These are phyloP conservation scores for Cetraspora pellucida DNA, from an alignment of 192 early-diverging fungal species.

Conservation along the genomic window DNA sequence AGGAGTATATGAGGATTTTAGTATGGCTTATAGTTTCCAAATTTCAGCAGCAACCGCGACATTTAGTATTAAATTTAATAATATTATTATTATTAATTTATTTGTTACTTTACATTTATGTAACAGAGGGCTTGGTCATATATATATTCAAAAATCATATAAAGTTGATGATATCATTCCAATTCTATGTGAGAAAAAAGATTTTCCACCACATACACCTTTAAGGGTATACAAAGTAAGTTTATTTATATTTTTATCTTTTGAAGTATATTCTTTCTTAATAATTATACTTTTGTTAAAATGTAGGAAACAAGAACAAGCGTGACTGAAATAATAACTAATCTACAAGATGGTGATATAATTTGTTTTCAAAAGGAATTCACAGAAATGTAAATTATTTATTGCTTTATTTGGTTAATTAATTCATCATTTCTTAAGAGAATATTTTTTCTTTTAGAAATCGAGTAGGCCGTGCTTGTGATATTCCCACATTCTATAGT, in stretches of 20 bases:
- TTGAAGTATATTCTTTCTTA: neutral
- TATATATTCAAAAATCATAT: conserved; percentile 52
- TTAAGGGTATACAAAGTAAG: conserved; percentile 67
- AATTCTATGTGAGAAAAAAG: conserved; percentile 53
- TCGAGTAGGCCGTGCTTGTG: neutral
- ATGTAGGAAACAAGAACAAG: conserved; percentile 86
- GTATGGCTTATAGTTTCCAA: no score
- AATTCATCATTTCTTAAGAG: no score
- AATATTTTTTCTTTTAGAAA: no score
- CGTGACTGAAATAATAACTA: conserved; percentile 84
- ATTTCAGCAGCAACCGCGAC: no score
- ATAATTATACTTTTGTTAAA: neutral
- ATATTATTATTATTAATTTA: no score
- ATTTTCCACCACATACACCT: conserved; percentile 56
- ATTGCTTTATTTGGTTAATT: no score
- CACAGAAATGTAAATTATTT: conserved; percentile 32
- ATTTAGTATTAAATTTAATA: no score
- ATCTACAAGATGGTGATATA: conserved; percentile 95
- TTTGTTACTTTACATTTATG: neutral
- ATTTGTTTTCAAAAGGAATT: conserved; percentile 75
- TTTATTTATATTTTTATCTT: neutral
- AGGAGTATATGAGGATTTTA: no score
- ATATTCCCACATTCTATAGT: neutral
- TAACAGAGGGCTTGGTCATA: conserved; percentile 57
- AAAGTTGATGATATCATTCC: conserved; percentile 67